Evolutionary conservation across 176 grass and related monocot species (phyloP), one percentile per base, ranked within the genome.

Genomic region (Olyra latifolia): DNA sequence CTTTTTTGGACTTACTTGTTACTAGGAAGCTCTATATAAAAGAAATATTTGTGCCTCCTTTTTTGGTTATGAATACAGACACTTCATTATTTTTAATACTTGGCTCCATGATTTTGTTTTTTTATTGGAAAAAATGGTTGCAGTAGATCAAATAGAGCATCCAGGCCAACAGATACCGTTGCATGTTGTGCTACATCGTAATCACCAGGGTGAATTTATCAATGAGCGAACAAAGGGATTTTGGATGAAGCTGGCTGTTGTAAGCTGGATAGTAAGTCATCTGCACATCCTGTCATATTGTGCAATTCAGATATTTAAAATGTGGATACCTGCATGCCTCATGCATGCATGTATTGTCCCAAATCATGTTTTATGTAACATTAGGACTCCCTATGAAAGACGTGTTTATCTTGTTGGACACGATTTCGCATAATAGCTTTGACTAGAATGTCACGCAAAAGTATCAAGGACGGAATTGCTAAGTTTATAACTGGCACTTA

Each of bases 261-360:
- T 89, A 79, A 93, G 80, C 83, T 97, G 91, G 94, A 93, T 76
- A 54, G 94, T 93, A 93, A 82, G 84, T 88, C 66, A 82, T 66
- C 71, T 75, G 13, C 29, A 63, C 28, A 62, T 52, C n/a, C 42
- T 77, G 50, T 72, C 14, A 35, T 76, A 45, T 66, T 86, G 17
- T 66, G 80, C 66, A 19, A 56, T 70, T 76, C 44, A 47, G 39
- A 70, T 76, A 63, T 80, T 58, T 68, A 54, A 42, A 78, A 81
- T 71, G 14, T 32, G 22, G 12, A 81, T 23, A 19, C 63, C 17
- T 52, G 29, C 53, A 70, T 56, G 23, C 47, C 68, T 41, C 23
- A 35, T 66, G 5, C 0, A 3, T 14, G 38, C 3, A 3, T 46
- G 40, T 7, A 30, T 60, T 60, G n/a, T 4, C 45, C 67, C 66